Evolutionary conservation across 2,329 filamentous ascomycete genomes (phyloP).

Genomic region (Phialophora expanda): DNA sequence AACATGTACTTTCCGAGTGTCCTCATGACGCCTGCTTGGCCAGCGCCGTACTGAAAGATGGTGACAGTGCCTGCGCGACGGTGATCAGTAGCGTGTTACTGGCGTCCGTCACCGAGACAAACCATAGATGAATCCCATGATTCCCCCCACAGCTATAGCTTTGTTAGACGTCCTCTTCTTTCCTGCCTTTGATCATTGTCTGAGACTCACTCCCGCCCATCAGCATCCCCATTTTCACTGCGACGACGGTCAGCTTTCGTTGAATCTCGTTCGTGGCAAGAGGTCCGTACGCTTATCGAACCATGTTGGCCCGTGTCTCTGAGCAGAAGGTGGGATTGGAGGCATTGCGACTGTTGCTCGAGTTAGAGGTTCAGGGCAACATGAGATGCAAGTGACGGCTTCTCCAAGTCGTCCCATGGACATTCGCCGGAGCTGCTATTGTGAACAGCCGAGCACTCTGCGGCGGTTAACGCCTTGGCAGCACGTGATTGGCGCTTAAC

Average conservation of each 20-base stretch:
- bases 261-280: not conserved
- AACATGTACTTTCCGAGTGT: conserved; percentile 97
- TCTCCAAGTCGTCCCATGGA: conserved; percentile 1
- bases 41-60: conserved; percentile 93
- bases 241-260: conserved; percentile 43
- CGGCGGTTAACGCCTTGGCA: not conserved
- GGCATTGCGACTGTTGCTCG: conserved; percentile 39
- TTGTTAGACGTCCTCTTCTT: conserved; percentile 33
- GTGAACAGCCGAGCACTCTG: not conserved
- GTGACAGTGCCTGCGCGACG: conserved; percentile 75
- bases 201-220: conserved; percentile 92
- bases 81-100: conserved; percentile 31
- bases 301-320: conserved; percentile 64
- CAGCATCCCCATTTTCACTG: conserved; percentile 97
- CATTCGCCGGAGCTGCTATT: not conserved
- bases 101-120: conserved; percentile 41
- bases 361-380: not conserved
- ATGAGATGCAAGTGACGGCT: conserved; percentile 5
- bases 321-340: conserved; percentile 40
- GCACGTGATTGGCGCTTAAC: conserved; percentile 10
- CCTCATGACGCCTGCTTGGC: conserved; percentile 89
- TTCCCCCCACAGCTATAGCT: conserved; percentile 80
- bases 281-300: conserved; percentile 70
- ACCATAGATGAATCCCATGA: conserved; percentile 99
- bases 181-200: conserved; percentile 14